These are phyloP conservation scores for Amphibolis antarctica DNA, from an alignment of 106 monocot species.

Conservation along the genomic window DNA sequence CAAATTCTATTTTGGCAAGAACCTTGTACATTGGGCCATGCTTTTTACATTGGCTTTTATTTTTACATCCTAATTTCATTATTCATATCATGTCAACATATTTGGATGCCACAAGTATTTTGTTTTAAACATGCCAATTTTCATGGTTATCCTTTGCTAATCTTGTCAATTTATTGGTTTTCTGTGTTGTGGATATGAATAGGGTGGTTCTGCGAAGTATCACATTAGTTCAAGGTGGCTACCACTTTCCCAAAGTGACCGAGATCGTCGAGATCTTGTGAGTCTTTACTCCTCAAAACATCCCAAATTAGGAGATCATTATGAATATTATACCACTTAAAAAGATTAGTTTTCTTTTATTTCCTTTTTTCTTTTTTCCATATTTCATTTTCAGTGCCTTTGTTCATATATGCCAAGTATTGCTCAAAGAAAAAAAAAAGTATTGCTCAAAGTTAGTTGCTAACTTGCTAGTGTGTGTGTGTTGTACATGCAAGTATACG, in stretches of 20 bases:
- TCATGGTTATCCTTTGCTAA: neutral
- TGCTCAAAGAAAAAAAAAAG: no score
- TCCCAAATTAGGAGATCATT: neutral
- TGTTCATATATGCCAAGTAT: neutral
- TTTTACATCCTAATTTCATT: no score
- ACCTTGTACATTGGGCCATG: no score
- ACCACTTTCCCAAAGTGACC: constrained; percentile 82
- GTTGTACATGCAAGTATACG: no score
- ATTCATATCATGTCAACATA: no score
- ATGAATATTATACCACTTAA: neutral
- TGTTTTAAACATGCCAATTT: neutral
- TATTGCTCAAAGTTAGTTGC: no score
- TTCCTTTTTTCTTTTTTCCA: neutral
- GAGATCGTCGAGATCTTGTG: constrained; percentile 97
- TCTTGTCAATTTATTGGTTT: constrained; percentile 5
- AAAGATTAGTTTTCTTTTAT: neutral
- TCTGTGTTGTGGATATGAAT: constrained; percentile 17
- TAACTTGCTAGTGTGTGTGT: no score
- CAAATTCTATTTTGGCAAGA: no score
- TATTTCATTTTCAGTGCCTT: neutral
- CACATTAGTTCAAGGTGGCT: constrained; percentile 80
- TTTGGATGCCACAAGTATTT: no score
- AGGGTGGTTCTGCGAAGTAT: constrained; percentile 93
- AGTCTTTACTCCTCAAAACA: constrained; percentile 16
- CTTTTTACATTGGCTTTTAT: no score